phyloP scores from a whole-genome alignment of 176 grass and related monocot species.

The bread wheat (Triticum aestivum) region IWGSC_CS_RefSeq_v2.1 NC_057814.1:604383145-604383644 shows the following conservation, averaged over 20 bases:
- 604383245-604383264: neutral
- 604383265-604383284: neutral
- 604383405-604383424: neutral
- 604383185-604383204: neutral
- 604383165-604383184: neutral
- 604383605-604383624: slow-evolving; percentile 23
- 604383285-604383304: slow-evolving; percentile 8
- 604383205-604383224: neutral
- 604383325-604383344: slow-evolving; percentile 3
- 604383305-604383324: neutral
- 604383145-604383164: neutral
- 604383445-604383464: slow-evolving; percentile 3
- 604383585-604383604: slow-evolving; percentile 18
- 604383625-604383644: slow-evolving; percentile 50
- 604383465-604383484: neutral
- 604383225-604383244: neutral
- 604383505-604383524: slow-evolving; percentile 27
- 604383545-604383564: neutral
- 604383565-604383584: neutral
- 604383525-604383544: slow-evolving; percentile 10
- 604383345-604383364: slow-evolving; percentile 46
- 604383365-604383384: neutral
- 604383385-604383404: slow-evolving; percentile 13
- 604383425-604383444: neutral
- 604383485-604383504: slow-evolving; percentile 46